phyloP scores from a whole-genome alignment of 2,329 filamentous ascomycete genomes.

The Trichophyton benhamiae region DNA sequence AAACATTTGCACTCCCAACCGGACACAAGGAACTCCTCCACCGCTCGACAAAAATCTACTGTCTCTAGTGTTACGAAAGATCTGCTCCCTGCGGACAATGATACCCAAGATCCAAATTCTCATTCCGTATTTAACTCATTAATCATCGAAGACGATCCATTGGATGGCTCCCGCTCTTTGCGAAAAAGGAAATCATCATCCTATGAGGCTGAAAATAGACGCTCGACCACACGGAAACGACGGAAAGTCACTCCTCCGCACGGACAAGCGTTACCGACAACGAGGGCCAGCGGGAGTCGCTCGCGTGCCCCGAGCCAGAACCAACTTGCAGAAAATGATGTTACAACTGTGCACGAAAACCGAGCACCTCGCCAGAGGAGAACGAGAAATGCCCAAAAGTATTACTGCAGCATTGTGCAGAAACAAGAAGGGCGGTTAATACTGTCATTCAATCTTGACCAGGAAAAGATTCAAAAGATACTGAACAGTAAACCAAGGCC shows the following conservation, averaged over 20 bases:
- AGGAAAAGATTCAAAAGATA: conserved; percentile 49
- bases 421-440: conserved; percentile 39
- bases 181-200: conserved; percentile 77
- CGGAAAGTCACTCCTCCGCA: conserved; percentile 20
- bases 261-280: neutral
- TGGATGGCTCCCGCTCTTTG: conserved; percentile 64
- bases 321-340: conserved; percentile 5
- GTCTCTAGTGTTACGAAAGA: conserved; percentile 58
- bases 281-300: neutral
- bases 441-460: conserved; percentile 47
- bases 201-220: conserved; percentile 42
- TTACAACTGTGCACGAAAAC: conserved; percentile 11
- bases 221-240: conserved; percentile 39
- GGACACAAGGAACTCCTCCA: conserved; percentile 14
- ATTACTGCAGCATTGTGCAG: conserved; percentile 29
- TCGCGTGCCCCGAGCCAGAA: conserved; percentile 11
- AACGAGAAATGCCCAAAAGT: conserved; percentile 34
- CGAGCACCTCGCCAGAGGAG: conserved; percentile 45
- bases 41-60: conserved; percentile 41
- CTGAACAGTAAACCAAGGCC: conserved; percentile 48
- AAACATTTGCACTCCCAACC: conserved; percentile 33
- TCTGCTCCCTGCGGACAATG: conserved; percentile 56
- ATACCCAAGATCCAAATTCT: conserved; percentile 53
- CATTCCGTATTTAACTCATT: conserved; percentile 67
- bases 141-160: conserved; percentile 57